Conservation (phyloP, 2,329 filamentous ascomycete species). For the Mollisiaceae sp. region DNA sequence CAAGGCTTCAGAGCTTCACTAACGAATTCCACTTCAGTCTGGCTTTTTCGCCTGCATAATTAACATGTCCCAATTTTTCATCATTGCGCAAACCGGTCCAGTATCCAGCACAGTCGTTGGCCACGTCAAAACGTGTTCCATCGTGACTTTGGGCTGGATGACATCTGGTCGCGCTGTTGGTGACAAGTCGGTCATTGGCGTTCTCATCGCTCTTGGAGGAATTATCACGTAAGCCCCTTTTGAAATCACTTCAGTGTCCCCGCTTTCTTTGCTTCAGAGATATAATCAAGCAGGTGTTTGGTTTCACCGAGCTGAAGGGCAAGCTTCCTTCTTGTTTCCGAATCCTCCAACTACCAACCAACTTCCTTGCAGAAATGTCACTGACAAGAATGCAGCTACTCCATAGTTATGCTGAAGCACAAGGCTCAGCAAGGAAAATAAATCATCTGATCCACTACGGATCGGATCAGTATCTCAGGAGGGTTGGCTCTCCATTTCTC, state of each 20-base stretch:
- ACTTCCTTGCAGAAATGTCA: slow-evolving; percentile 6
- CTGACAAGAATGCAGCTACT: slow-evolving; percentile 47
- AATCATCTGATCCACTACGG: slow-evolving; percentile 3
- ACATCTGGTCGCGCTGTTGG: slow-evolving; percentile 59
- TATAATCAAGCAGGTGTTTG: slow-evolving; percentile 4
- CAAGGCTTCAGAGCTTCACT: slow-evolving; percentile 1
- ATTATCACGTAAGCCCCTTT: slow-evolving; percentile 57
- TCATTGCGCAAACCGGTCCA: slow-evolving; percentile 64
- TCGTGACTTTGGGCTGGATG: slow-evolving; percentile 67
- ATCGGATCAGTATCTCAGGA: background rate
- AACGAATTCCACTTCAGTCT: slow-evolving; percentile 50
- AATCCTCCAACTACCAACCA: background rate
- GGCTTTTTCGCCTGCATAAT: slow-evolving; percentile 67
- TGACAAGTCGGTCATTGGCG: slow-evolving; percentile 60
- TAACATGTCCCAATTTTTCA: slow-evolving; percentile 68
- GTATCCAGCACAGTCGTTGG: slow-evolving; percentile 70
- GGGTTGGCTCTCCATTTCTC: background rate
- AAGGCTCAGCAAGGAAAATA: slow-evolving; percentile 39
- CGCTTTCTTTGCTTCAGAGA: slow-evolving; percentile 6
- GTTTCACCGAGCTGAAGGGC: slow-evolving; percentile 9
- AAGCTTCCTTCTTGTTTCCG: background rate
- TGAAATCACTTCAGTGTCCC: background rate
- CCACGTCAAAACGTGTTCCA: slow-evolving; percentile 68
- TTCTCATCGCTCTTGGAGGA: slow-evolving; percentile 60
- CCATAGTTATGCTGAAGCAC: slow-evolving; percentile 53